Conservation (phyloP, 805 yeast genomes). For the Pichia californica region DNA sequence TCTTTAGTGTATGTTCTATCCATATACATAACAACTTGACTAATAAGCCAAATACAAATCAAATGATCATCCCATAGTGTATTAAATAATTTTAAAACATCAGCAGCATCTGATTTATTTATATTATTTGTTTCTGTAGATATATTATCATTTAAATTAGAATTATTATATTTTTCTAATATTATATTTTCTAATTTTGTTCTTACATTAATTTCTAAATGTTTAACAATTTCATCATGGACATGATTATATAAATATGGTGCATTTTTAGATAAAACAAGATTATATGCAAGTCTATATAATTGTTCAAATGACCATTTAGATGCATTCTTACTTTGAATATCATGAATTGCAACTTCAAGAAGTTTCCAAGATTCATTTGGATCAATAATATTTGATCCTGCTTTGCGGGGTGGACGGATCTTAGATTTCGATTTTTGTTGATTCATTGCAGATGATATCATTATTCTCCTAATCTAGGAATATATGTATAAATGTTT, state of each 20-base stretch:
- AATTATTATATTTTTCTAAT: constrained; percentile 20
- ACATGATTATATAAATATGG: constrained; percentile 59
- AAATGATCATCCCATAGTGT: constrained; percentile 67
- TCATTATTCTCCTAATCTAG: neutral
- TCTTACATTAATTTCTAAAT: constrained; percentile 33
- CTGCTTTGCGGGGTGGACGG: constrained; percentile 54
- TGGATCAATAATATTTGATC: constrained; percentile 37
- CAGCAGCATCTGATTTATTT: constrained; percentile 10
- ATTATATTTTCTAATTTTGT: constrained; percentile 10
- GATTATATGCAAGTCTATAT: constrained; percentile 69
- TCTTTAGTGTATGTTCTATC: constrained; percentile 81
- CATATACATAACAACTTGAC: constrained; percentile 80
- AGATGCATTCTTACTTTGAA: constrained; percentile 66
- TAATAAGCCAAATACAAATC: constrained; percentile 65
- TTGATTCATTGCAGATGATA: constrained; percentile 2
- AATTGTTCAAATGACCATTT: constrained; percentile 75
- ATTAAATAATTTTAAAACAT: constrained; percentile 29
- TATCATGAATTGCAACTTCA: constrained; percentile 62
- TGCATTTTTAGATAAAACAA: constrained; percentile 68
- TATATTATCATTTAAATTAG: constrained; percentile 15
- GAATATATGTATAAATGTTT: too few relatives aligned
- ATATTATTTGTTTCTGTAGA: neutral
- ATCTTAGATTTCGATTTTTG: constrained; percentile 46
- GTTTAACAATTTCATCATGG: constrained; percentile 38
- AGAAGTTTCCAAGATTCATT: constrained; percentile 62